These are phyloP conservation scores for Hsuehochloa calcarea DNA, from an alignment of 176 grass and related monocot genomes.

Conservation along the genomic window DNA sequence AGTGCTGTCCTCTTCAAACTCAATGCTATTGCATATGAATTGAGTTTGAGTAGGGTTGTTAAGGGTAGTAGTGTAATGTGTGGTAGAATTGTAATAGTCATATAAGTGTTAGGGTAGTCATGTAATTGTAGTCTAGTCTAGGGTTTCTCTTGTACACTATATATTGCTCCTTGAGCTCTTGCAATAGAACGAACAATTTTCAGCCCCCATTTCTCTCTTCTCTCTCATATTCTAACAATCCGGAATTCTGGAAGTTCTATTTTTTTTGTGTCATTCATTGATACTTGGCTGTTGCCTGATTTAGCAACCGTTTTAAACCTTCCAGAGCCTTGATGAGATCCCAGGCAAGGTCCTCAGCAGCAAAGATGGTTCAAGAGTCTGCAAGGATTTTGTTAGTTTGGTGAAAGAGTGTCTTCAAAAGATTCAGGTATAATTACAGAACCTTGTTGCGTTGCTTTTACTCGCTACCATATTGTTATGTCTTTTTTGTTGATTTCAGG, in stretches of 20 bases:
- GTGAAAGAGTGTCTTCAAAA: conserved; percentile 73
- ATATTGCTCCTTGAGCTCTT: no score
- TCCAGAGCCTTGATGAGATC: conserved; percentile 78
- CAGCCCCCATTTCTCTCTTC: no score
- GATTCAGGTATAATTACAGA: conserved; percentile 61
- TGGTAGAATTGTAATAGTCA: no score
- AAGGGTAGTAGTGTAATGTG: no score
- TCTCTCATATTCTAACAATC: no score
- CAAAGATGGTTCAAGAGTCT: conserved; percentile 67
- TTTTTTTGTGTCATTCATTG: background rate
- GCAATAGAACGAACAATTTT: no score
- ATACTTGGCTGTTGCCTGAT: conserved; percentile 2
- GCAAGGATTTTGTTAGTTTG: conserved; percentile 77
- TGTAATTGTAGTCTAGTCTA: no score
- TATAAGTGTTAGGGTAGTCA: no score
- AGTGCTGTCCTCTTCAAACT: no score
- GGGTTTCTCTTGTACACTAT: no score
- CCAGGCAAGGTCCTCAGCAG: conserved; percentile 55
- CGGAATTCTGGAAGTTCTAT: background rate
- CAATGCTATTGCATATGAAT: no score
- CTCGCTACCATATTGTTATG: conserved; percentile 24
- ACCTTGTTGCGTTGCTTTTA: conserved; percentile 13
- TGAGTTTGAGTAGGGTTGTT: no score
- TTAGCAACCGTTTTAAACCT: conserved; percentile 27
- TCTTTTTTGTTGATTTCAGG: conserved; percentile 43